These are phyloP conservation scores for Plasmodium knowlesi DNA, from an alignment of 169 alveolate species.

Conservation along the genomic window DNA sequence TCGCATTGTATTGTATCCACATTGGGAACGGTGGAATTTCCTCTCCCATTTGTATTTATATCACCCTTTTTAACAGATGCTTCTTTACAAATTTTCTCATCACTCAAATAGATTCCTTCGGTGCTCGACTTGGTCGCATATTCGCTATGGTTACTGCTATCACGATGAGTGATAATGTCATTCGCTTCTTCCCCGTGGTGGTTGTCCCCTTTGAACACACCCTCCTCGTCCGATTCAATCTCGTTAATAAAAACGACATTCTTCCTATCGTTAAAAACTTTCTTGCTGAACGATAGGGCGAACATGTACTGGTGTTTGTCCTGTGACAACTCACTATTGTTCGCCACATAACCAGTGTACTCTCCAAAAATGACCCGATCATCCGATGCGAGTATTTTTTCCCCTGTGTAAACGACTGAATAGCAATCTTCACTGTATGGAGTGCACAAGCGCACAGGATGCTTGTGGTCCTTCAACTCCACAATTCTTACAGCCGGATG, in stretches of 20 bases:
- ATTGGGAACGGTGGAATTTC: not conserved
- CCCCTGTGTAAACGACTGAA: constrained; percentile 89
- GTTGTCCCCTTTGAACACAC: not conserved
- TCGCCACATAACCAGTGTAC: constrained; percentile 89
- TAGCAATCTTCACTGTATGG: constrained; percentile 89
- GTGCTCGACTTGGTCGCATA: not conserved
- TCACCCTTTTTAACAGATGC: not conserved
- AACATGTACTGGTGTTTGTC: constrained; percentile 87
- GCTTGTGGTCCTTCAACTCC: constrained; percentile 87
- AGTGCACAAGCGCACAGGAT: constrained; percentile 89
- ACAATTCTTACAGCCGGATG: constrained; percentile 86
- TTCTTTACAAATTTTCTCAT: not conserved
- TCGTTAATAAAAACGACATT: constrained; percentile 80
- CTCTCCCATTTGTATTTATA: not conserved
- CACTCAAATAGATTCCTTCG: not conserved
- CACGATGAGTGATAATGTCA: not conserved
- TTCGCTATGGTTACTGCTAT: not conserved
- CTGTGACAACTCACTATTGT: constrained; percentile 82
- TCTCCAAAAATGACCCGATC: constrained; percentile 88
- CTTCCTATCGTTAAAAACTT: constrained; percentile 87
- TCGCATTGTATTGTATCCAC: not conserved
- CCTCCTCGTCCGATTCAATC: constrained; percentile 79
- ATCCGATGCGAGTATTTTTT: constrained; percentile 78
- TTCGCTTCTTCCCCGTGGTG: not conserved
- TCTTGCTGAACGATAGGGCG: constrained; percentile 85